Percentiles rank a stretch among this genome's conserved stretches.
These are phyloP conservation scores for Nannochloris sp. DNA, from an alignment of 139 green algal genomes.

Conservation along the genomic window DNA sequence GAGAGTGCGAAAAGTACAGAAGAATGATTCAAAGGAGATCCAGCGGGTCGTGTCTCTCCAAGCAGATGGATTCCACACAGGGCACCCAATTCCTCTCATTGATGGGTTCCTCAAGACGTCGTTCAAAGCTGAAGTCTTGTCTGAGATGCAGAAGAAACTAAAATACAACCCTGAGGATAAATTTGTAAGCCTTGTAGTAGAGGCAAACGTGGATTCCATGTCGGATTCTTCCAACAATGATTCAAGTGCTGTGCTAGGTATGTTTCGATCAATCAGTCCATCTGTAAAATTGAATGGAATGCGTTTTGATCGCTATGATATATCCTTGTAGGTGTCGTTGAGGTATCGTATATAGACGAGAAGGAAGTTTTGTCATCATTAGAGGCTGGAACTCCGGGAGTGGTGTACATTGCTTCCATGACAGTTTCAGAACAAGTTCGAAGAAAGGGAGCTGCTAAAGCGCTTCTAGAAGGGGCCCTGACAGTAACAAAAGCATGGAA, in stretches of 20 bases:
- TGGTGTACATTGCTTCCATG: slow-evolving; percentile 39
- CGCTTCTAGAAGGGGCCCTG: slow-evolving; percentile 28
- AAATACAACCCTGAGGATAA: slow-evolving; percentile 18
- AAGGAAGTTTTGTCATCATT: slow-evolving; percentile 20
- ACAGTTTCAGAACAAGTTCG: slow-evolving; percentile 16
- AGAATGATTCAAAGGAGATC: slow-evolving; percentile 11
- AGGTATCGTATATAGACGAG: slow-evolving; percentile 25
- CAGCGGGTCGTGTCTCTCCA: slow-evolving; percentile 4
- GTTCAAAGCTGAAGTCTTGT: slow-evolving; percentile 28
- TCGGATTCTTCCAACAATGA: background rate
- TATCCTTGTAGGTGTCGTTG: slow-evolving; percentile 29
- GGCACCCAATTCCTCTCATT: slow-evolving; percentile 2
- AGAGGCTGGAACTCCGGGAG: background rate
- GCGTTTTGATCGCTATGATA: background rate
- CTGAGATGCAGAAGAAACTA: slow-evolving; percentile 31
- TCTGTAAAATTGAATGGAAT: too few species aligned
- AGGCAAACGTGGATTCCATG: slow-evolving; percentile 1
- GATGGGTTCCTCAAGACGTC: slow-evolving; percentile 12
- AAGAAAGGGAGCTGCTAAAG: slow-evolving; percentile 16
- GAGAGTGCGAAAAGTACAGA: slow-evolving; percentile 18
- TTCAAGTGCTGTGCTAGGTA: background rate
- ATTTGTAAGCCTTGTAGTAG: slow-evolving; percentile 20
- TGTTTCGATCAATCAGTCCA: background rate
- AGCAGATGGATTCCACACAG: slow-evolving; percentile 5
- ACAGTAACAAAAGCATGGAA: slow-evolving; percentile 26